Evolutionary conservation across 768 basidiomycete species (phyloP), one percentile per base, ranked within the genome.

Genomic region (Filobasidium wieringae): DNA sequence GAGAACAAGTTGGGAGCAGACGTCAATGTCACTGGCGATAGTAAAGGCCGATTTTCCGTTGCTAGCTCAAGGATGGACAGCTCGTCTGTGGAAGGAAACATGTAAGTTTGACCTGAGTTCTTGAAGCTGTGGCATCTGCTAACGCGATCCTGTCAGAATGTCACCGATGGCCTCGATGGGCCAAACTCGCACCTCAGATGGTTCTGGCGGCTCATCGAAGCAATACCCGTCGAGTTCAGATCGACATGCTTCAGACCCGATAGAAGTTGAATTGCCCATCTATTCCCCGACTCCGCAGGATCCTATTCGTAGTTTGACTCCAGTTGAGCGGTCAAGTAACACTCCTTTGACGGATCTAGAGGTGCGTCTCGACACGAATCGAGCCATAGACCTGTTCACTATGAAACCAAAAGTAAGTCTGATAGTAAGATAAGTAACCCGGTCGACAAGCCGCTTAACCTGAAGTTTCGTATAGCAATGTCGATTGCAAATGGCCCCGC

Each of bases 381-480:
- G 80, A 19, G 88, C 88, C 7, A 75, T 96, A 29, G 95, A 99
- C 72, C 84, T 99, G 43, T 99, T 99, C 72, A 88, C 88, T 1
- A 93, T 99, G 90, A 80, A 81, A 62, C 86, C 86, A 0, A 91
- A 89, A 81, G 93, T 89, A 62, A 61, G 74, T n/a, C n/a, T n/a
- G n/a, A n/a, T n/a, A n/a, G n/a, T n/a, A n/a, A n/a, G n/a, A n/a
- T n/a, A n/a, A n/a, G n/a, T n/a, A n/a, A n/a, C n/a, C n/a, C n/a
- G n/a, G n/a, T n/a, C n/a, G n/a, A n/a, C n/a, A n/a, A n/a, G n/a
- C n/a, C n/a, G n/a, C n/a, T n/a, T n/a, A n/a, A 5, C 51, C 26
- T 7, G n/a, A 30, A n/a, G 27, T 34, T 64, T 11, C 30, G 56
- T n/a, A 15, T 64, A 95, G 92, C 80, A 82, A 75, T 88, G 93